Evolutionary conservation across 2,329 filamentous ascomycete genomes (phyloP), one percentile per base, ranked within the genome.

Genomic region (Cladophialophora exuberans): DNA sequence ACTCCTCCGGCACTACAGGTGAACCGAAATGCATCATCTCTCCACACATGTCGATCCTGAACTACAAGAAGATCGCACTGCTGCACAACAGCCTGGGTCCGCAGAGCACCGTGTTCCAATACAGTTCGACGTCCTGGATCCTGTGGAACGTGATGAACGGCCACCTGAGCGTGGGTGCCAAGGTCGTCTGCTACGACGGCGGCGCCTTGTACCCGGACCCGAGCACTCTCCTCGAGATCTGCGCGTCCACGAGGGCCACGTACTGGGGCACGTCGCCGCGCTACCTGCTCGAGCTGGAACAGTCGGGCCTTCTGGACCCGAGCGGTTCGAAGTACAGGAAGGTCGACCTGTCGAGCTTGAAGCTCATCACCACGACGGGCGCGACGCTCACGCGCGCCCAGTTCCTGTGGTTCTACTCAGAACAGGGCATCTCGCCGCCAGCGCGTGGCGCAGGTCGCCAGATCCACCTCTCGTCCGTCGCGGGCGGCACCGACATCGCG

Each of bases 401-500:
- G 46, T 77, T 74, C 52, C 65, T 69, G 35, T 79, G 75, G 71
- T 77, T 77, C 65, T 78, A 77, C 62, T 15, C 33, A 23, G 33
- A 22, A 18, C 39, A 22, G 10, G 39, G 39, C 11, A 54, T 52
- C 18, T 68, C 66, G 26, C 78, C 75, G 59, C n/a, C n/a, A n/a
- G n/a, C n/a, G n/a, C n/a, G n/a, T n/a, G n/a, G n/a, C n/a, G n/a
- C n/a, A n/a, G 73, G 68, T 5, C 39, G 17, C 2, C 56, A 59
- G 4, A 64, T 73, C 23, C 76, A 72, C 61, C 66, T 79, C 4
- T 73, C 71, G 18, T 72, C 65, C 43, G 67, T 76, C 3, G 75
- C 75, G 3, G 77, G 77, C 15, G 77, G 77, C 7, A 79, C 77
- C 0, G 77, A 80, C 50, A 71, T 76, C 9, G 73, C 71, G 1